Evolutionary conservation across 352 stramenopile species (phyloP).

Genomic region (Globisporangium spinosum): DNA sequence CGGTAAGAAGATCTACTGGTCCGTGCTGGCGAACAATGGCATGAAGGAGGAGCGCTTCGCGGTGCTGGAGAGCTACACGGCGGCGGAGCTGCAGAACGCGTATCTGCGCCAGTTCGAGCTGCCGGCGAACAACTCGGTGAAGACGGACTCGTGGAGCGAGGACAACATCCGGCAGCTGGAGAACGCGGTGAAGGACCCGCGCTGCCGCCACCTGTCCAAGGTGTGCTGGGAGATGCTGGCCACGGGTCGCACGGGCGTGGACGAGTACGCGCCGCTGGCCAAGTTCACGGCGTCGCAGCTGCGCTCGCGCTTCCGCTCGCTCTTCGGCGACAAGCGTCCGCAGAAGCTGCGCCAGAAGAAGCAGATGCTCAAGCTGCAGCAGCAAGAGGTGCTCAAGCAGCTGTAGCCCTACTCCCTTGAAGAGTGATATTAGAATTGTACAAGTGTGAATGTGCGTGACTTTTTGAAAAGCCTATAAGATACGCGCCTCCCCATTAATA

Average conservation of each 20-base stretch:
- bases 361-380: conserved; percentile 55
- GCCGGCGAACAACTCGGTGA: conserved; percentile 35
- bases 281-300: conserved; percentile 78
- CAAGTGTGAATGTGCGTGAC: background rate
- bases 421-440: background rate
- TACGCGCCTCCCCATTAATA: background rate
- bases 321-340: conserved; percentile 74
- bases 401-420: background rate
- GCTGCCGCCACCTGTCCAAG: conserved; percentile 69
- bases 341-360: conserved; percentile 69
- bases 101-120: conserved; percentile 68
- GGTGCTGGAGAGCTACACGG: conserved; percentile 55
- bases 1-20: conserved; percentile 76
- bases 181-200: conserved; percentile 64
- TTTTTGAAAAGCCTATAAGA: background rate
- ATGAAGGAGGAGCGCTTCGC: conserved; percentile 66
- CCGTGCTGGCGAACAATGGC: conserved; percentile 57
- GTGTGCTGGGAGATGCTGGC: conserved; percentile 80
- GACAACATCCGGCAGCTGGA: conserved; percentile 70
- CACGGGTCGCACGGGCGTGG: conserved; percentile 60
- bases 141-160: conserved; percentile 64
- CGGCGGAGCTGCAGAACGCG: conserved; percentile 62
- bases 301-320: conserved; percentile 68
- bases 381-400: conserved; percentile 30
- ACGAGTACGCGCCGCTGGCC: conserved; percentile 62